Percentiles rank a stretch among this genome's conserved stretches.
Conservation (phyloP, 306 rosid genomes). For the Leucaena leucocephala region DNA sequence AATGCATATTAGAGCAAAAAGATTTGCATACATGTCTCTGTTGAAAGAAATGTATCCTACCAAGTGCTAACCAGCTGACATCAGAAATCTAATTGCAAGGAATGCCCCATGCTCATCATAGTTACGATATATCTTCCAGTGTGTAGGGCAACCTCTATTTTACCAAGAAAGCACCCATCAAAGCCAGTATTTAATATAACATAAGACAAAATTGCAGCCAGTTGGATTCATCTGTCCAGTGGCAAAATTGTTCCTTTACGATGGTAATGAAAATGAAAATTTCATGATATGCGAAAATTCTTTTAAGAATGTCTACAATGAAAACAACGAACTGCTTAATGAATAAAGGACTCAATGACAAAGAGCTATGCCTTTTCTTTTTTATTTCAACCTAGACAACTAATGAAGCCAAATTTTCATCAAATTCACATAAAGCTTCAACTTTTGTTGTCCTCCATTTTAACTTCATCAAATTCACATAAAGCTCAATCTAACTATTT, state of each 20-base stretch:
- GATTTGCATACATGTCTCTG: slow-evolving; percentile 10
- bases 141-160: slow-evolving; percentile 72
- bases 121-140: slow-evolving; percentile 94
- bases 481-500: too few relatives aligned
- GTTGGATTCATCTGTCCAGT: not conserved
- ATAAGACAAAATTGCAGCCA: not conserved
- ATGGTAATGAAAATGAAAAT: too few relatives aligned
- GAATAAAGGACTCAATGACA: not conserved
- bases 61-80: slow-evolving; percentile 65
- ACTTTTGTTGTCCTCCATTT: not conserved
- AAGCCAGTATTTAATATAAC: slow-evolving; percentile 28
- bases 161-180: slow-evolving; percentile 21
- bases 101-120: slow-evolving; percentile 95
- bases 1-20: not conserved
- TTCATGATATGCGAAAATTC: too few relatives aligned
- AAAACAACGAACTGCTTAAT: not conserved
- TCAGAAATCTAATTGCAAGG: slow-evolving; percentile 78
- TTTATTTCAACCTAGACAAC: not conserved
- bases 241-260: too few relatives aligned
- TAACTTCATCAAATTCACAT: too few relatives aligned
- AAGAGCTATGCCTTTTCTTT: not conserved
- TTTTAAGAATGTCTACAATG: too few relatives aligned
- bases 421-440: not conserved
- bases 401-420: not conserved
- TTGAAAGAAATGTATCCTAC: slow-evolving; percentile 13